phyloP scores from a whole-genome alignment of 2,329 filamentous ascomycete genomes.

The Xylariaceae sp. region DNA sequence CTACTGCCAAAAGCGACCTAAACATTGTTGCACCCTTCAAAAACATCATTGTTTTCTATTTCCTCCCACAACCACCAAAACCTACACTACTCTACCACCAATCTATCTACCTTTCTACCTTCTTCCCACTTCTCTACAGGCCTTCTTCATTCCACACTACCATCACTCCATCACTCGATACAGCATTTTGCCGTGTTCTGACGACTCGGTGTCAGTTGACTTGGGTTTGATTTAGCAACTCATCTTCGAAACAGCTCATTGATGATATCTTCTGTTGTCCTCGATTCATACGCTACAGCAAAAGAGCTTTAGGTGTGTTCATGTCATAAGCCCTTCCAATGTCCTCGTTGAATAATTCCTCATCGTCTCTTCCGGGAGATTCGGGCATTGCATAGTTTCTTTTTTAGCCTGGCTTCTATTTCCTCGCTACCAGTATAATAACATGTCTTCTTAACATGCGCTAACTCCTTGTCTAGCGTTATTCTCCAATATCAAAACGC shows the following conservation, averaged over 20 bases:
- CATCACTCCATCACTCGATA: conserved; percentile 1
- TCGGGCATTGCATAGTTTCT: neutral
- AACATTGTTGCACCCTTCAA: conserved; percentile 32
- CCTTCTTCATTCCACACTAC: conserved; percentile 13
- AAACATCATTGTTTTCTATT: conserved; percentile 32
- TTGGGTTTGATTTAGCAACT: conserved; percentile 9
- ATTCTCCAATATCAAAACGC: conserved; percentile 11
- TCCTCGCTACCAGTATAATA: neutral
- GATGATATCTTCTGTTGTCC: conserved; percentile 23
- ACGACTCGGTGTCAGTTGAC: conserved; percentile 1
- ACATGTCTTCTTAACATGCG: conserved; percentile 3
- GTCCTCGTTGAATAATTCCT: neutral
- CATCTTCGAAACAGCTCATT: conserved; percentile 28
- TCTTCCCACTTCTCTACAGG: conserved; percentile 5
- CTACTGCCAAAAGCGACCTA: conserved; percentile 20
- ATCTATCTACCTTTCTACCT: conserved; percentile 6
- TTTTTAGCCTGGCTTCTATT: neutral
- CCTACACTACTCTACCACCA: neutral
- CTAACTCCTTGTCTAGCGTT: conserved; percentile 17
- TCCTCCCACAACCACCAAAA: conserved; percentile 25
- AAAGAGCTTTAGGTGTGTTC: conserved; percentile 20
- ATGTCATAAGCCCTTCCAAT: conserved; percentile 1
- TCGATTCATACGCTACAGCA: conserved; percentile 12
- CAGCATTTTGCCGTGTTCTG: conserved; percentile 10
- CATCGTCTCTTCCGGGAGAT: neutral